Conservation (phyloP, 2,329 filamentous ascomycete species). For the Salinomyces thailandicus region DNA sequence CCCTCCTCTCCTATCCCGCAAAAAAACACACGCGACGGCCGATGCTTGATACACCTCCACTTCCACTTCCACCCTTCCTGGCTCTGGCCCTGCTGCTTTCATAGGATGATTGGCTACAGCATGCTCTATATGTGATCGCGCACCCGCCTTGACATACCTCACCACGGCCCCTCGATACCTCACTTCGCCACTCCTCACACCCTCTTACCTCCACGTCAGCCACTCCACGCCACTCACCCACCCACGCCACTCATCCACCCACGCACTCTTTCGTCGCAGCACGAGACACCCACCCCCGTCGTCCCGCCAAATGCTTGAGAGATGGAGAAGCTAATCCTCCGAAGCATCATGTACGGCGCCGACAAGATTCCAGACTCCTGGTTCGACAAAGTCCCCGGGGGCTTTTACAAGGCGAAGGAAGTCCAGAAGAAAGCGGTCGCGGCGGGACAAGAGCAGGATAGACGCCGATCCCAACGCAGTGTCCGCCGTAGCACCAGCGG, state of each 20-base stretch:
- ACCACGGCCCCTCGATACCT: not conserved
- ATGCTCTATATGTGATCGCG: not conserved
- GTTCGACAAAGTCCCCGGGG: constrained; percentile 29
- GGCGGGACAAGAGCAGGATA: constrained; percentile 9
- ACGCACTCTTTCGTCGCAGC: not conserved
- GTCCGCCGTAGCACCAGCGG: constrained; percentile 8
- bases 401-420: constrained; percentile 26
- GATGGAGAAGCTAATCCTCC: constrained; percentile 20
- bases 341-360: constrained; percentile 19
- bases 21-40: too few species aligned
- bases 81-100: too few species aligned
- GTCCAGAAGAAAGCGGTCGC: constrained; percentile 7
- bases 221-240: not conserved
- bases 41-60: too few species aligned
- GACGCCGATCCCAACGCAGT: constrained; percentile 5
- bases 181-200: not conserved
- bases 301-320: not conserved
- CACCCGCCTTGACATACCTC: not conserved
- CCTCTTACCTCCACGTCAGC: not conserved
- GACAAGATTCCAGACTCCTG: constrained; percentile 30
- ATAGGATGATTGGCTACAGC: not conserved
- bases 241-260: not conserved
- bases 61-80: too few species aligned
- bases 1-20: too few species aligned
- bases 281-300: not conserved